phyloP scores from a whole-genome alignment of 2,329 filamentous ascomycete genomes.

The Emydomyces testavorans region DNA sequence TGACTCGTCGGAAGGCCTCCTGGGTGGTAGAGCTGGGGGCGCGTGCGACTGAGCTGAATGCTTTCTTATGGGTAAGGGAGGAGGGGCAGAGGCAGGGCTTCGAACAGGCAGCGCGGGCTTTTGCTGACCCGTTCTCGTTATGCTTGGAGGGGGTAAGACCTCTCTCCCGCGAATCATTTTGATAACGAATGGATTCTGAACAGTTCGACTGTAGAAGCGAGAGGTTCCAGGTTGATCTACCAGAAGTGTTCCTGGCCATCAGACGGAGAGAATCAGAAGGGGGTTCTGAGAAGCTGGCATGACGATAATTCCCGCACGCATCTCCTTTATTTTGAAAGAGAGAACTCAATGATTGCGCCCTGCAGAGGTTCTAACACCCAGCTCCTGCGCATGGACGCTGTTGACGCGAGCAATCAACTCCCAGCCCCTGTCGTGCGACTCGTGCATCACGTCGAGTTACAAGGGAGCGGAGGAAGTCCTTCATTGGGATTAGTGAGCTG shows the following conservation, averaged over 20 bases:
- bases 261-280: background rate
- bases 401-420: too few species aligned
- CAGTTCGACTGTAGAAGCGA: background rate
- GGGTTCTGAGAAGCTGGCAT: slow-evolving; percentile 1
- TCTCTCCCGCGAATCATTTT: slow-evolving; percentile 11
- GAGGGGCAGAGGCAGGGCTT: slow-evolving; percentile 27
- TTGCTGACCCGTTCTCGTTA: slow-evolving; percentile 24
- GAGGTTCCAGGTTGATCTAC: background rate
- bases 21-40: slow-evolving; percentile 36
- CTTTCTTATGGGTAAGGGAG: slow-evolving; percentile 38
- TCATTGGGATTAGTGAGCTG: background rate
- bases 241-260: background rate
- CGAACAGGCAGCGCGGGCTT: slow-evolving; percentile 9
- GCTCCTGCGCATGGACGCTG: background rate
- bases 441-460: background rate
- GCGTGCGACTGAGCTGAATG: slow-evolving; percentile 31
- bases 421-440: too few species aligned
- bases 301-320: background rate
- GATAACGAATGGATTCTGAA: background rate
- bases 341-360: slow-evolving; percentile 1
- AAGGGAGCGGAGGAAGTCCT: background rate
- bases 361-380: background rate
- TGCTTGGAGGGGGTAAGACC: slow-evolving; percentile 17
- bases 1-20: slow-evolving; percentile 29
- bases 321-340: background rate